phyloP scores from a whole-genome alignment of 169 alveolate genomes.

The Haemoproteus tartakovskyi region DNA sequence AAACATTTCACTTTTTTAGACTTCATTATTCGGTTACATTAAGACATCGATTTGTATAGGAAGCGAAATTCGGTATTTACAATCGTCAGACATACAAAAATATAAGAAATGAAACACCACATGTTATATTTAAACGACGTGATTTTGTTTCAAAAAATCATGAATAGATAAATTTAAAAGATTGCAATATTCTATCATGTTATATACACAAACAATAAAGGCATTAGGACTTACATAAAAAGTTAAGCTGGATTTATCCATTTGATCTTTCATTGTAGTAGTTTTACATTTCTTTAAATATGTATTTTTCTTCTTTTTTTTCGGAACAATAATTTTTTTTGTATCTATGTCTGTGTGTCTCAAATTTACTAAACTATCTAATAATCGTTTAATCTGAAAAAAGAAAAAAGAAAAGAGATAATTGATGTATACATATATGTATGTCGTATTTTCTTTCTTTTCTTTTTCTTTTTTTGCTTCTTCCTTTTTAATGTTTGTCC shows the following conservation, averaged over 20 bases:
- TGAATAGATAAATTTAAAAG: constrained; percentile 13
- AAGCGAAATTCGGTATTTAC: too few relatives aligned
- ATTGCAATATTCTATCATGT: constrained; percentile 16
- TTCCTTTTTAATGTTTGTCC: too few relatives aligned
- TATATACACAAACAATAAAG: constrained; percentile 53
- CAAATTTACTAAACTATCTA: constrained; percentile 37
- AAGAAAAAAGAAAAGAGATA: background rate
- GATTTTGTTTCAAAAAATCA: constrained; percentile 30
- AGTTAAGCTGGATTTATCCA: constrained; percentile 17
- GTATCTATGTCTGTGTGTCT: too few relatives aligned
- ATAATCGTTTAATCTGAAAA: constrained; percentile 10
- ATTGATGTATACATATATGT: too few relatives aligned
- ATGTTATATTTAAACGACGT: constrained; percentile 12
- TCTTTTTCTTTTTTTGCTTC: too few relatives aligned
- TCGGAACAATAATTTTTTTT: too few relatives aligned
- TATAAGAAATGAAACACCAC: too few relatives aligned
- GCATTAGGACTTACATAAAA: constrained; percentile 37
- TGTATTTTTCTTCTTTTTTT: constrained; percentile 25
- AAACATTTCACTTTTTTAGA: too few relatives aligned
- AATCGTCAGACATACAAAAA: too few relatives aligned
- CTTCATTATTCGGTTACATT: too few relatives aligned
- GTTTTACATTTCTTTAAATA: constrained; percentile 36
- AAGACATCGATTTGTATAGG: too few relatives aligned
- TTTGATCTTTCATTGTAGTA: constrained; percentile 6
- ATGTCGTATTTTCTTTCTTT: too few relatives aligned